A percentile compares a stretch with the other conserved stretches of the same genome.
Evolutionary conservation across 768 basidiomycete genomes (phyloP).

Genomic region (Termitomyces sp.): DNA sequence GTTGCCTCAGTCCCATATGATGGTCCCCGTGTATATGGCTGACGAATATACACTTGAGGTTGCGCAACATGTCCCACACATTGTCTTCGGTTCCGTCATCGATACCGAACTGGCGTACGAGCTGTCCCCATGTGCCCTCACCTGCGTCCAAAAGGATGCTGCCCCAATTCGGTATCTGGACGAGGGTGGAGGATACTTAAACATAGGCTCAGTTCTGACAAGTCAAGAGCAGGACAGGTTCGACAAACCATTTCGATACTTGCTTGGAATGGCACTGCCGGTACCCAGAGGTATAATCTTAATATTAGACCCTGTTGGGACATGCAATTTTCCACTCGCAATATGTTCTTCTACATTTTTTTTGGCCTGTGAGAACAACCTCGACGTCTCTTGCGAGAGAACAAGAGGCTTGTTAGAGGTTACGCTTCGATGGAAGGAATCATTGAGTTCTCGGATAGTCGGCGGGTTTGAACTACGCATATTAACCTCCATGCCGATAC

Average conservation of each 20-base stretch:
- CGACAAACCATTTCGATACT: constrained; percentile 77
- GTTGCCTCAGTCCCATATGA: constrained; percentile 73
- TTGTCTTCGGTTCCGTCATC: constrained; percentile 25
- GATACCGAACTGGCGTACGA: constrained; percentile 69
- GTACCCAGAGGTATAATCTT: constrained; percentile 79
- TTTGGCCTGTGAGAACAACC: constrained; percentile 35
- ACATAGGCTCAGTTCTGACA: not conserved
- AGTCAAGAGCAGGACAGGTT: not conserved
- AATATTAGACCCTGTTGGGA: constrained; percentile 55
- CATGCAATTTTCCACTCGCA: constrained; percentile 5
- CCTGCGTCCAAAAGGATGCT: constrained; percentile 84
- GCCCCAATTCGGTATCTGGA: constrained; percentile 68
- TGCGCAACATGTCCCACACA: constrained; percentile 56
- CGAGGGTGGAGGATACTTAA: constrained; percentile 68
- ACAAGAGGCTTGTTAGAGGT: constrained; percentile 19
- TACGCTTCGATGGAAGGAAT: constrained; percentile 35
- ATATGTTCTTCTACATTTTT: constrained; percentile 20
- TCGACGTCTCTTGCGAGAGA: constrained; percentile 26
- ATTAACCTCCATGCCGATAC: constrained; percentile 30
- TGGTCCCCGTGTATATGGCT: constrained; percentile 94
- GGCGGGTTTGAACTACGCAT: constrained; percentile 47
- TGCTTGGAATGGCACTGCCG: constrained; percentile 78
- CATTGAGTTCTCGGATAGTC: constrained; percentile 20
- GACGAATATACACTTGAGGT: constrained; percentile 75
- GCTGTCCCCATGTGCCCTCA: constrained; percentile 91